Conservation (phyloP, 352 stramenopile species). For the Globisporangium rhizosaccharum region DNA sequence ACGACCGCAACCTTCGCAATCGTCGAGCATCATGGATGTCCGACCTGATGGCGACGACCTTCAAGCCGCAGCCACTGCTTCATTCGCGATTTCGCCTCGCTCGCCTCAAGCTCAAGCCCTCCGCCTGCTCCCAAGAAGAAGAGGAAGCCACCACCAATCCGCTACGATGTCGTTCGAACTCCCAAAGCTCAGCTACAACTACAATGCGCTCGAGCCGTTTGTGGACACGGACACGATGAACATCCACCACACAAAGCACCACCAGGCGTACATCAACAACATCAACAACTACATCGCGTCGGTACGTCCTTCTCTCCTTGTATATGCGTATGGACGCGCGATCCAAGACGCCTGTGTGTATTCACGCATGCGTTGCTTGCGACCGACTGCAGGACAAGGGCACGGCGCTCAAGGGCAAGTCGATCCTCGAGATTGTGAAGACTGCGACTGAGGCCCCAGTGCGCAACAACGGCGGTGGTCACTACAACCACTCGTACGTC, state of each 20-base stretch:
- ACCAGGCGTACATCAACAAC: conserved; percentile 89
- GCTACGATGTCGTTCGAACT: conserved; percentile 69
- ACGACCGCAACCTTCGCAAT: too few species aligned
- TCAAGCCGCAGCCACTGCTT: background rate
- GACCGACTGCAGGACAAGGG: conserved; percentile 49
- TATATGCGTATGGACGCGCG: too few species aligned
- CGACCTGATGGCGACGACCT: background rate
- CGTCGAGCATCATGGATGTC: too few species aligned
- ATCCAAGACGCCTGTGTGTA: too few species aligned
- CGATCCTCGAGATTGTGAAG: conserved; percentile 76
- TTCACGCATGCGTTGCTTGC: background rate
- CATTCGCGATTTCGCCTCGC: conserved; percentile 37
- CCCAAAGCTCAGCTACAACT: conserved; percentile 79
- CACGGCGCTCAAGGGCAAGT: conserved; percentile 64
- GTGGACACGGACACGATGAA: conserved; percentile 89
- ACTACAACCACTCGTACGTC: conserved; percentile 78
- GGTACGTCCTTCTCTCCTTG: conserved; percentile 19
- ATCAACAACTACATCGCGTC: conserved; percentile 85
- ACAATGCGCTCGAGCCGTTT: conserved; percentile 86
- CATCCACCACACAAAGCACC: conserved; percentile 91
- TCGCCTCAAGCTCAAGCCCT: conserved; percentile 13
- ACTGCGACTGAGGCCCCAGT: conserved; percentile 63
- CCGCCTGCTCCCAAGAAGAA: background rate
- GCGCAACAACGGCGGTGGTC: conserved; percentile 81
- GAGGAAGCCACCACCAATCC: conserved; percentile 1